Evolutionary conservation across 1,139 yeast species (phyloP).

Genomic region (Debaryomyces sp.): DNA sequence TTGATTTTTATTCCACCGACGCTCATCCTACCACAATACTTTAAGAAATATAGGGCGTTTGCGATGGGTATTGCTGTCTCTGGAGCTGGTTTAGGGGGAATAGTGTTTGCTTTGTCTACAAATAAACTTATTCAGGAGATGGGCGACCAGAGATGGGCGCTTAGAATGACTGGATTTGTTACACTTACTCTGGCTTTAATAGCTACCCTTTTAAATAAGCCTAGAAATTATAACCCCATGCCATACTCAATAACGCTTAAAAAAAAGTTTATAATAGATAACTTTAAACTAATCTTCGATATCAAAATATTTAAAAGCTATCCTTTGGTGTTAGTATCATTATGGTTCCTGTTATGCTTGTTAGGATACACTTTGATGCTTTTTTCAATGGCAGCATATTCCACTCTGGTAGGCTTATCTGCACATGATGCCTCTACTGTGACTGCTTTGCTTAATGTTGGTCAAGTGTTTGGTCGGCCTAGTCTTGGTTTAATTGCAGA

Average conservation of each 20-base stretch:
- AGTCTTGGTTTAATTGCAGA: slow-evolving; percentile 61
- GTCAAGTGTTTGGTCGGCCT: slow-evolving; percentile 71
- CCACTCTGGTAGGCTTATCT: slow-evolving; percentile 59
- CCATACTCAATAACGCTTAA: slow-evolving; percentile 25
- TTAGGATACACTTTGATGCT: slow-evolving; percentile 62
- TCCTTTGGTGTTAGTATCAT: slow-evolving; percentile 45
- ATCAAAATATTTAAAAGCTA: slow-evolving; percentile 30
- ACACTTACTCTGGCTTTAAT: slow-evolving; percentile 42
- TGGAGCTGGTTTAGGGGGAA: slow-evolving; percentile 72
- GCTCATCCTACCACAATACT: slow-evolving; percentile 69
- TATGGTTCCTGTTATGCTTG: slow-evolving; percentile 60
- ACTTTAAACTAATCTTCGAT: slow-evolving; percentile 30
- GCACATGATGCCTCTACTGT: slow-evolving; percentile 58
- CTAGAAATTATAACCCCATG: slow-evolving; percentile 41
- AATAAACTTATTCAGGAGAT: slow-evolving; percentile 49
- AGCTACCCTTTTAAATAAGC: slow-evolving; percentile 44
- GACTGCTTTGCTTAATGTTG: slow-evolving; percentile 64
- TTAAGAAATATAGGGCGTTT: slow-evolving; percentile 52
- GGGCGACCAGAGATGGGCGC: slow-evolving; percentile 67
- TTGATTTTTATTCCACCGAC: slow-evolving; percentile 63
- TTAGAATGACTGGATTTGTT: slow-evolving; percentile 59
- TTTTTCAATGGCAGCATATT: slow-evolving; percentile 64
- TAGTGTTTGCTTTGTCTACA: slow-evolving; percentile 52
- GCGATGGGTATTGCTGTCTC: slow-evolving; percentile 63
- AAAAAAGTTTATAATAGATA: slow-evolving; percentile 22